Percentiles rank a stretch among this genome's conserved stretches.
phyloP scores from a whole-genome alignment of 352 stramenopile genomes.

The Globisporangium lucens region DNA sequence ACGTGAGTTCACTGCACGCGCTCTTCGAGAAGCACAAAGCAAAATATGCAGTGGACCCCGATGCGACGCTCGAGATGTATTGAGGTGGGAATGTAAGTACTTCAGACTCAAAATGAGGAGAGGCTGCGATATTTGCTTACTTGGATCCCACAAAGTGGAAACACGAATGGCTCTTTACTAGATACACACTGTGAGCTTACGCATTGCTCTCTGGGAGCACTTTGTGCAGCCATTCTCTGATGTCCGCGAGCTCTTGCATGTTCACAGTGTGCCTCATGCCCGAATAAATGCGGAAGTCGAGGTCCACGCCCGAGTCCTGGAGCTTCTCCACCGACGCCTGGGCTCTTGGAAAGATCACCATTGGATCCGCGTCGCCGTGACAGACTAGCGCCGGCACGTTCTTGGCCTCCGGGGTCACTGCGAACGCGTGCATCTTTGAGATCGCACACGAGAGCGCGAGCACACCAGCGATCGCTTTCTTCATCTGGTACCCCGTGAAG shows the following conservation, averaged over 20 bases:
- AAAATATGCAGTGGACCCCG: conserved; percentile 67
- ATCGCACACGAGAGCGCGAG: conserved; percentile 76
- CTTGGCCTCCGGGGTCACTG: conserved; percentile 42
- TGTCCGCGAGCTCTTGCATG: conserved; percentile 66
- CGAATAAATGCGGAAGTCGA: conserved; percentile 64
- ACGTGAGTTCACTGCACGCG: conserved; percentile 70
- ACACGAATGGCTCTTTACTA: not conserved
- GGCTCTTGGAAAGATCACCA: conserved; percentile 64
- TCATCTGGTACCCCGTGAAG: not conserved
- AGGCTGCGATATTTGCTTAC: no score
- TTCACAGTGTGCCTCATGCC: conserved; percentile 64
- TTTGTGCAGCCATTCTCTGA: conserved; percentile 57
- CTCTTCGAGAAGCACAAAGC: conserved; percentile 88
- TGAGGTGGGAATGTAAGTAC: conserved; percentile 14
- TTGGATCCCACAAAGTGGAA: not conserved
- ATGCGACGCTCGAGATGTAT: conserved; percentile 47
- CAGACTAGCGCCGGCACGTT: conserved; percentile 77
- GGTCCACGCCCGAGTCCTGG: conserved; percentile 39
- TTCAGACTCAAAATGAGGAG: no score
- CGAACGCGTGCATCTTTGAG: conserved; percentile 58
- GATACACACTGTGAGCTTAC: not conserved
- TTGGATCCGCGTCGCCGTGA: conserved; percentile 63
- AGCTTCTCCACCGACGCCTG: conserved; percentile 61
- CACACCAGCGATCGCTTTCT: conserved; percentile 44
- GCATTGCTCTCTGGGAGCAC: conserved; percentile 1